Conservation (phyloP, 495 filamentous ascomycete genomes). For the Astrothelium macrocarpum region DNA sequence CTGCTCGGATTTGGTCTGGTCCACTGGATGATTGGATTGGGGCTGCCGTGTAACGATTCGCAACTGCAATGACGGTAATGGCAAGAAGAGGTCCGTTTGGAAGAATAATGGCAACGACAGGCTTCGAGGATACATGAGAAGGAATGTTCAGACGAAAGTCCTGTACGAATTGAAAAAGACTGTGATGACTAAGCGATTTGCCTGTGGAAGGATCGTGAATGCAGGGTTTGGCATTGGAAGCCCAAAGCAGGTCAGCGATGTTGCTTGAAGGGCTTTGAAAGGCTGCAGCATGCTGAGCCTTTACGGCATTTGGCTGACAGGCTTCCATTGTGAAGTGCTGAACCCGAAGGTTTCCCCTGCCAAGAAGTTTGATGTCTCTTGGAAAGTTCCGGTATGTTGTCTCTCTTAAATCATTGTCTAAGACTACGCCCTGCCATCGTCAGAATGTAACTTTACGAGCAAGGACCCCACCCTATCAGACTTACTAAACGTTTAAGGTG, state of each 20-base stretch:
- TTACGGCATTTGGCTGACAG: not conserved
- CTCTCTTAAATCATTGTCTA: not conserved
- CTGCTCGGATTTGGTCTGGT: constrained; percentile 19
- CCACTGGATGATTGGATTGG: constrained; percentile 29
- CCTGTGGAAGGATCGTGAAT: constrained; percentile 2
- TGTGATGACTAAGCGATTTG: constrained; percentile 3
- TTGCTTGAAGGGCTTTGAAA: constrained; percentile 1
- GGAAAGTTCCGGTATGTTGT: not conserved
- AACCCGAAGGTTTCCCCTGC: not conserved
- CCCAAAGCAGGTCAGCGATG: constrained; percentile 2
- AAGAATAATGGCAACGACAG: constrained; percentile 29
- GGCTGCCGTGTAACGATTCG: constrained; percentile 29
- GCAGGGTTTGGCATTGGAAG: not conserved
- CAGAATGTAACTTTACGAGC: not conserved
- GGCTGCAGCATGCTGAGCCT: not conserved
- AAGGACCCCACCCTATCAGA: not conserved
- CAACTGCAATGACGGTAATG: constrained; percentile 24
- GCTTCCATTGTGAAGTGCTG: not conserved
- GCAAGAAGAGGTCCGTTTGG: constrained; percentile 32
- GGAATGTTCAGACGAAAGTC: constrained; percentile 5
- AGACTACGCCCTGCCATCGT: not conserved
- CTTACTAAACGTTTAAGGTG: not conserved
- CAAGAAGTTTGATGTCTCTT: not conserved
- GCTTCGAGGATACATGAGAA: constrained; percentile 17
- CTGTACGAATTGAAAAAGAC: constrained; percentile 1